Base-by-base conservation (phyloP, 192 early-diverging fungal species). In the Backusella tuberculispora region DNA sequence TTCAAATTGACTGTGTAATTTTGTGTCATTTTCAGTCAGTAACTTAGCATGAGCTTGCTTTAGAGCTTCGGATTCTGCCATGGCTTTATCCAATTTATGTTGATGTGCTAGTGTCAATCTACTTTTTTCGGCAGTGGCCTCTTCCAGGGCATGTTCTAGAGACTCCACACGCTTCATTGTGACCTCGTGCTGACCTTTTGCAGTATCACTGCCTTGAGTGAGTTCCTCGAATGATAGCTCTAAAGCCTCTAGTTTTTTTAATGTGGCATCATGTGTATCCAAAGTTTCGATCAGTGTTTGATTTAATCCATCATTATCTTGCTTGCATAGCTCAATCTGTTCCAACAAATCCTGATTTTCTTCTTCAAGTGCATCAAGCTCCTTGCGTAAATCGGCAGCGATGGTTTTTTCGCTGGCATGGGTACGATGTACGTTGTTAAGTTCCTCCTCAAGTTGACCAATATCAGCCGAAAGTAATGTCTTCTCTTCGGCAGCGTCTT, bases 181-280 rank as follows among this genome's bases (percentile, higher is more conserved):
- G 53, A 60, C 53, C 53, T 60, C 53, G 53, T 60, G 13, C 24
- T 60, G 21, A 60, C 21, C 21, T 60, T 24, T 60, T 60, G 21
- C 24, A 26, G 24, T 9, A 60, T 60, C 53, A 26, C 21, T 66
- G 34, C 13, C 64, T 66, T 41, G 29, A 19, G 37, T n/a, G 17
- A 66, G 64, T n/a, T 66, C 37, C 7, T 43, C 41, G 66, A 67
- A 42, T 60, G 53, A 26, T 26, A 24, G 3, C 21, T 60, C 53
- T 24, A 60, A 60, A n/a, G 24, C 13, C 53, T 60, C 53, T 9
- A 60, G 21, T 60, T 60, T 60, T 21, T 60, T 60, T 9, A 60
- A 60, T 13, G 53, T 60, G 26, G 53, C 53, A 60, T 60, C 53
- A 60, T 60, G 53, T 60, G 53, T 60, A 60, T 60, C 53, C 13